A percentile compares a stretch with the other conserved stretches of the same genome.
Conservation (phyloP, 2,329 filamentous ascomycete genomes). For the Penicillium brasilianum region DNA sequence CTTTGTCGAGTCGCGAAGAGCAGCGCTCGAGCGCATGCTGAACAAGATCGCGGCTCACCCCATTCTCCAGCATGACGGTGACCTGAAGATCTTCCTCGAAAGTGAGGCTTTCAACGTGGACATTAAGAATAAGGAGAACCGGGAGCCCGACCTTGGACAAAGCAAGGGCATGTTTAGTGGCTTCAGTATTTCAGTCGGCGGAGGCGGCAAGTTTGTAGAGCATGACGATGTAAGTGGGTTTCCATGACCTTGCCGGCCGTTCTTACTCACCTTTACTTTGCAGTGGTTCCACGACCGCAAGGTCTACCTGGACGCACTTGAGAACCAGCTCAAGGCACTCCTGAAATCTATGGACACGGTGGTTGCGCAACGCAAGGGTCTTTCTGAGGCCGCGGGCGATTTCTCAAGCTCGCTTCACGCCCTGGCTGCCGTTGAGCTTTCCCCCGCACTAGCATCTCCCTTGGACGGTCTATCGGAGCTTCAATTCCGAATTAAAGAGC, state of each 20-base stretch:
- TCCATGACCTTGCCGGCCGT: neutral
- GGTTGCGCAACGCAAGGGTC: slow-evolving; percentile 86
- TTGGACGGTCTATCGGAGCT: slow-evolving; percentile 91
- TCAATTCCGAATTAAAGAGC: slow-evolving; percentile 89
- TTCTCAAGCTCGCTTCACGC: slow-evolving; percentile 93
- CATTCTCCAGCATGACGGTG: slow-evolving; percentile 87
- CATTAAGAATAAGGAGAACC: slow-evolving; percentile 95
- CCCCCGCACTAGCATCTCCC: slow-evolving; percentile 82
- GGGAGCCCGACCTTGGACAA: slow-evolving; percentile 82
- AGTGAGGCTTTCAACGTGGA: slow-evolving; percentile 96
- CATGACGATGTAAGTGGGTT: slow-evolving; percentile 80
- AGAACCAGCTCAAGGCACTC: slow-evolving; percentile 86
- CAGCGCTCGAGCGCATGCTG: slow-evolving; percentile 94
- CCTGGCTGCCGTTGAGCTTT: slow-evolving; percentile 89
- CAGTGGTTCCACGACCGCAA: slow-evolving; percentile 98
- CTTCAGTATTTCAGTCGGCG: slow-evolving; percentile 77
- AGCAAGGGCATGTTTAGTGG: slow-evolving; percentile 92
- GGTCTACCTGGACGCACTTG: slow-evolving; percentile 90
- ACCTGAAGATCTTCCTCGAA: slow-evolving; percentile 95
- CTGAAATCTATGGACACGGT: slow-evolving; percentile 95
- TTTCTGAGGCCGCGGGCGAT: slow-evolving; percentile 90
- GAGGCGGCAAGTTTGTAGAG: slow-evolving; percentile 87
- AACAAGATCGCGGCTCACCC: slow-evolving; percentile 93
- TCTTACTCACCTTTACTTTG: slow-evolving; percentile 28
- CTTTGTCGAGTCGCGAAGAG: slow-evolving; percentile 90